A percentile compares a stretch with the other conserved stretches of the same genome.
Conservation (phyloP, 257 asterid species). For the Craterostigma plantagineum region DNA sequence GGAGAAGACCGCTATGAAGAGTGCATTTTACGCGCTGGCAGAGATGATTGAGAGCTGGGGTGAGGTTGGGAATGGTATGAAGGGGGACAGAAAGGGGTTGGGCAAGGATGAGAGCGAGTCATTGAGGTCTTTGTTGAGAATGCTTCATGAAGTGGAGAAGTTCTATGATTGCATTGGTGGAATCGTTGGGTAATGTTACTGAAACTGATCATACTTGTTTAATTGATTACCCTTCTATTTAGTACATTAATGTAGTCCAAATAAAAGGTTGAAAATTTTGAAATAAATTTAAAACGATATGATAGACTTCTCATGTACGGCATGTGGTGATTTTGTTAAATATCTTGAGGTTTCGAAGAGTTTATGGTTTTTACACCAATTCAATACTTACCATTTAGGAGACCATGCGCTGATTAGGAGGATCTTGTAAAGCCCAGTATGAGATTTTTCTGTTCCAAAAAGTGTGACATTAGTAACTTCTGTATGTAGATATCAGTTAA, state of each 20-base stretch:
- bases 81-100: slow-evolving; percentile 7
- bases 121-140: slow-evolving; percentile 51
- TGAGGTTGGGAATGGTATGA: slow-evolving; percentile 16
- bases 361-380: too few species aligned
- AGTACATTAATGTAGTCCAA: too few species aligned
- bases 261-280: too few species aligned
- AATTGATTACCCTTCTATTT: slow-evolving; percentile 2
- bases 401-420: too few species aligned
- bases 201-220: slow-evolving; percentile 13
- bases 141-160: slow-evolving; percentile 64
- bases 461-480: slow-evolving; percentile 2
- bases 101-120: slow-evolving; percentile 30
- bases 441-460: too few species aligned
- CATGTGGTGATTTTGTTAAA: too few species aligned
- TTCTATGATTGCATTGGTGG: slow-evolving; percentile 96
- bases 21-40: slow-evolving; percentile 64
- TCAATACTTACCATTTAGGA: too few species aligned
- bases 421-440: too few species aligned
- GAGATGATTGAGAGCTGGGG: slow-evolving; percentile 83
- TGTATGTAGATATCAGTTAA: slow-evolving; percentile 59
- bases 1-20: slow-evolving; percentile 30
- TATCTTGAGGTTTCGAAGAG: too few species aligned
- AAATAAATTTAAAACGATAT: too few species aligned
- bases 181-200: slow-evolving; percentile 46
- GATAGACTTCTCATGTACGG: too few species aligned